Evolutionary conservation across 805 yeast species (phyloP).

Genomic region (Hanseniaspora guilliermondii): DNA sequence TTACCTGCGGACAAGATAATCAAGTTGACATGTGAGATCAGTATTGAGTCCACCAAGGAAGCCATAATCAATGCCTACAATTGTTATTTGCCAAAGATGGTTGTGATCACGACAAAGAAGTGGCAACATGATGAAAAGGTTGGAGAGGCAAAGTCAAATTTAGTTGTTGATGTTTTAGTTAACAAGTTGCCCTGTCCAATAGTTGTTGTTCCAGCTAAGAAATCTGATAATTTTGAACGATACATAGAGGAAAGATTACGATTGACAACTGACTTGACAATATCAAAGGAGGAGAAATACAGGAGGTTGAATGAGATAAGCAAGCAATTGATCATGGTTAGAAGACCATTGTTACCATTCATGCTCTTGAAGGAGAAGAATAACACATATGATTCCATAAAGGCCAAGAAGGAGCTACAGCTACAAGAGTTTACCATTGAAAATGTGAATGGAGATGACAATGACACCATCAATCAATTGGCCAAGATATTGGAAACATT

Average conservation of each 20-base stretch:
- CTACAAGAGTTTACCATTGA: neutral
- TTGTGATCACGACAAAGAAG: slow-evolving; percentile 20
- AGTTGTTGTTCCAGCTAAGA: slow-evolving; percentile 23
- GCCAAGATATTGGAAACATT: slow-evolving; percentile 18
- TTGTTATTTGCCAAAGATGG: slow-evolving; percentile 26
- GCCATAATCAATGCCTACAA: slow-evolving; percentile 24
- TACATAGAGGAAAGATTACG: slow-evolving; percentile 3
- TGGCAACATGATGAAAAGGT: slow-evolving; percentile 21
- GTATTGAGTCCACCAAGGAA: slow-evolving; percentile 22
- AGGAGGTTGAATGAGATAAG: neutral
- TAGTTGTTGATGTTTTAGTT: slow-evolving; percentile 21
- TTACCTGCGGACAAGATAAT: slow-evolving; percentile 19
- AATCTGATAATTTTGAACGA: slow-evolving; percentile 23
- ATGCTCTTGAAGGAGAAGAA: neutral
- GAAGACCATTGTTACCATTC: neutral
- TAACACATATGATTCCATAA: neutral
- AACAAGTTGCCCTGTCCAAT: slow-evolving; percentile 24
- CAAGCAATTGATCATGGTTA: neutral
- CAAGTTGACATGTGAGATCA: slow-evolving; percentile 27
- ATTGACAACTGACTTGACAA: slow-evolving; percentile 8
- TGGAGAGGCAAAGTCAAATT: slow-evolving; percentile 21
- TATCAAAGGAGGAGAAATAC: slow-evolving; percentile 15
- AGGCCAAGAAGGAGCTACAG: neutral
- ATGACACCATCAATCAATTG: slow-evolving; percentile 16
- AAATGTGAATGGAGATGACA: slow-evolving; percentile 1